These are phyloP conservation scores for Penicillium sp. DNA, from an alignment of 2,329 filamentous ascomycete species.

Conservation along the genomic window DNA sequence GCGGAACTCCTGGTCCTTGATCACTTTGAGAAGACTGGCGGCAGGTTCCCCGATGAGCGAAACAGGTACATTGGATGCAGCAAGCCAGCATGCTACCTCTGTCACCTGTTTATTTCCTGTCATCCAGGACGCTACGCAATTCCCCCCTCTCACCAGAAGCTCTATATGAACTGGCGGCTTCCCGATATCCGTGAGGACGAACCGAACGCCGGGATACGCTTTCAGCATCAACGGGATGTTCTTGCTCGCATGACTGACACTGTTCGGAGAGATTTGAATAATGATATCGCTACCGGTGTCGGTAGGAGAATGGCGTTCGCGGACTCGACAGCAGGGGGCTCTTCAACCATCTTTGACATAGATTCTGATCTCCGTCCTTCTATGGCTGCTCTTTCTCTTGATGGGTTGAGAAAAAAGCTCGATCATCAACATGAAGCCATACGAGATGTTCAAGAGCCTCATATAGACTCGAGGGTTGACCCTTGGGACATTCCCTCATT, in stretches of 20 bases:
- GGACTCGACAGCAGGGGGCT: neutral
- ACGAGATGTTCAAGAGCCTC: no score
- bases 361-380: neutral
- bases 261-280: neutral
- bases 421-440: neutral
- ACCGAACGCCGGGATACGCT: neutral
- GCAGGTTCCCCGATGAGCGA: neutral
- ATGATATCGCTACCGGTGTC: neutral
- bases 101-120: constrained; percentile 5
- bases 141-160: neutral
- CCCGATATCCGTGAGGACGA: neutral
- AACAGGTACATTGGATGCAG: constrained; percentile 11
- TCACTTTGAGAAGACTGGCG: neutral
- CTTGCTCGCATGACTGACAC: neutral
- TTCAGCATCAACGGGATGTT: neutral
- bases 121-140: neutral
- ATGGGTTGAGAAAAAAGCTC: neutral
- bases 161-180: neutral
- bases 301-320: neutral
- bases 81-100: constrained; percentile 10
- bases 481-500: no score
- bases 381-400: neutral
- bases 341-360: neutral
- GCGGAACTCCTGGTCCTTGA: neutral
- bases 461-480: no score